Conservation (phyloP, 768 basidiomycete genomes). For the Termitomyces sp. region DNA sequence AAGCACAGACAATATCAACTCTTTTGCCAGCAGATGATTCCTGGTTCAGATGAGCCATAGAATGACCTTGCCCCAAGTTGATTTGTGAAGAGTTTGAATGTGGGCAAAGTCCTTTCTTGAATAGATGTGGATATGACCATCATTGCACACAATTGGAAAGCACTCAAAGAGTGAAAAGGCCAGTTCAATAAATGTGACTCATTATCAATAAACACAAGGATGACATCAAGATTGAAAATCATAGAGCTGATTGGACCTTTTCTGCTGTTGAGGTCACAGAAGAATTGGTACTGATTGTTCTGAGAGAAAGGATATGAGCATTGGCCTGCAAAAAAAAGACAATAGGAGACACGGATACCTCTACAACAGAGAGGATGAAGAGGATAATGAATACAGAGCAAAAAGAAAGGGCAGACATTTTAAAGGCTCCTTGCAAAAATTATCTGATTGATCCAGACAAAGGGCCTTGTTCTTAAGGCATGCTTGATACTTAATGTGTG, state of each 20-base stretch:
- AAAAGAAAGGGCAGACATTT: not conserved
- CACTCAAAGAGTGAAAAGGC: not conserved
- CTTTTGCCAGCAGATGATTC: too few relatives aligned
- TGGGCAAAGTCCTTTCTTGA: not conserved
- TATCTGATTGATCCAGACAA: not conserved
- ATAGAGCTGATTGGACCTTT: too few relatives aligned
- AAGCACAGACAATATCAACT: too few relatives aligned
- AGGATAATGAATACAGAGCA: not conserved
- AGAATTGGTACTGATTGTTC: too few relatives aligned
- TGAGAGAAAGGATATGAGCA: not conserved
- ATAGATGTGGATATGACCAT: not conserved
- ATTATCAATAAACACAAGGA: too few relatives aligned
- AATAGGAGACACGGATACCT: not conserved
- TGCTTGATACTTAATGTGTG: too few relatives aligned
- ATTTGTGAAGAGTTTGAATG: not conserved
- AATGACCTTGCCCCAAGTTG: not conserved
- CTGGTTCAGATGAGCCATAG: not conserved
- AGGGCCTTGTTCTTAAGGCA: not conserved
- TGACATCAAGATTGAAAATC: too few relatives aligned
- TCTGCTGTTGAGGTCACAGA: too few relatives aligned
- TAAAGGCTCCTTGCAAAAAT: not conserved
- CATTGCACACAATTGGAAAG: not conserved
- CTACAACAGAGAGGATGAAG: not conserved
- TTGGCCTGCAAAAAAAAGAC: not conserved
- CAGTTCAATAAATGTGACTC: not conserved